Evolutionary conservation across 2,329 filamentous ascomycete genomes (phyloP), one percentile per base, ranked within the genome.

Genomic region (Aspergillus chevalieri): DNA sequence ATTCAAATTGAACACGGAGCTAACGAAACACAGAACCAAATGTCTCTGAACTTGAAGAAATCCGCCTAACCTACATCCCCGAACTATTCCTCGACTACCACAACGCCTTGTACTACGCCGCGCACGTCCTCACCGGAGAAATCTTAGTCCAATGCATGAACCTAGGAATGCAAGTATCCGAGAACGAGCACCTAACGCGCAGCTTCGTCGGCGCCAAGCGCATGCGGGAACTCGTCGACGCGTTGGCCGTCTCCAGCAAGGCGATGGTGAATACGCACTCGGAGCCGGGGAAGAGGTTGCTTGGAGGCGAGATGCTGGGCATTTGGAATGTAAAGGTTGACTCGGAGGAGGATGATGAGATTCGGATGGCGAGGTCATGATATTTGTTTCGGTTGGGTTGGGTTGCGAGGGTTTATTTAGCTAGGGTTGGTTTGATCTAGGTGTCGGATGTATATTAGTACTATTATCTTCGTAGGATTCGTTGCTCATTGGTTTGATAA

Each of bases 91-190:
- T 98, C 45, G 88, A 87, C 2, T 96, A 93, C 66, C 82, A 93
- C 64, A 85, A 81, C 60, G 84, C 87, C 1, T 74, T 97, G 45
- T 87, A 94, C 65, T 87, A 86, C 62, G 86, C 87, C 0, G 89
- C 89, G 3, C 84, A 83, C 43, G 78, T 82, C 44, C 74, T 94
- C 41, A 85, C 83, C 43, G 83, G 89, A 41, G 87, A 92, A 51
- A 81, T 86, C 56, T 77, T 95, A 15, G 78, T 93, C 22, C 84
- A 92, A 63, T 87, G 85, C 60, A 92, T 98, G 87, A 88, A 95
- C 51, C 75, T 98, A 14, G 85, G 89, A 1, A 83, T 84, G 2
- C 79, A 95, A 46, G 89, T 92, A 2, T 83, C 86, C 49, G 81
- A 84, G 55, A 80, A 78, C 52, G 83, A 83, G 21, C 83, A 85